Percentiles rank a stretch among this genome's conserved stretches.
Evolutionary conservation across 176 grass and related monocot genomes (phyloP).

Genomic region (Zoysia japonica): DNA sequence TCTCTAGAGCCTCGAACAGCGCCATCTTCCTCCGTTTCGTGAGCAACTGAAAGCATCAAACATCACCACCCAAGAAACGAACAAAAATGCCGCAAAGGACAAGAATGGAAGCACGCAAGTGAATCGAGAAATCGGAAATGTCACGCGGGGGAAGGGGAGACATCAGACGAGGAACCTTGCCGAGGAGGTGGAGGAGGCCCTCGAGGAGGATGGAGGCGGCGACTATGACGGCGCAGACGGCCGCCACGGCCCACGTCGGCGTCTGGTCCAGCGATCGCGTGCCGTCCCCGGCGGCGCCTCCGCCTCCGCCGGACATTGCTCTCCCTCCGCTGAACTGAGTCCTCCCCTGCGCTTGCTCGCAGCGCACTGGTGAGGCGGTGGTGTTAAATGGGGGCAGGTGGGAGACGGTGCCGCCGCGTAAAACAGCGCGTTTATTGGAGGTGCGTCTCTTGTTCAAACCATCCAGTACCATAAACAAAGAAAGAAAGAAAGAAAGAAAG

Average conservation of each 20-base stretch:
- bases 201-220: conserved; percentile 73
- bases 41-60: conserved; percentile 54
- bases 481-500: background rate
- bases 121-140: background rate
- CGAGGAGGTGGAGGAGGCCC: conserved; percentile 65
- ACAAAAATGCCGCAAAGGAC: background rate
- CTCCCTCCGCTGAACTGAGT: background rate
- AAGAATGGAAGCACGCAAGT: background rate
- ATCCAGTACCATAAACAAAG: background rate
- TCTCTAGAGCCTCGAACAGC: conserved; percentile 71
- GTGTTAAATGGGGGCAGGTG: conserved; percentile 6
- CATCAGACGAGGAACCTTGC: conserved; percentile 21
- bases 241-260: conserved; percentile 80
- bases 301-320: conserved; percentile 28
- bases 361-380: background rate
- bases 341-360: background rate
- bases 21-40: conserved; percentile 63
- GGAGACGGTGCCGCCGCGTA: conserved; percentile 4
- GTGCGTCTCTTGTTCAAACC: conserved; percentile 25
- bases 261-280: conserved; percentile 73
- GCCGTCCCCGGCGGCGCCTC: conserved; percentile 16
- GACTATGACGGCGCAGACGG: conserved; percentile 72
- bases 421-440: background rate
- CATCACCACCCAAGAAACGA: background rate
- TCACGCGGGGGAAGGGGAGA: background rate